Conservation (phyloP, 805 yeast species). For the Candida ulmi region DNA sequence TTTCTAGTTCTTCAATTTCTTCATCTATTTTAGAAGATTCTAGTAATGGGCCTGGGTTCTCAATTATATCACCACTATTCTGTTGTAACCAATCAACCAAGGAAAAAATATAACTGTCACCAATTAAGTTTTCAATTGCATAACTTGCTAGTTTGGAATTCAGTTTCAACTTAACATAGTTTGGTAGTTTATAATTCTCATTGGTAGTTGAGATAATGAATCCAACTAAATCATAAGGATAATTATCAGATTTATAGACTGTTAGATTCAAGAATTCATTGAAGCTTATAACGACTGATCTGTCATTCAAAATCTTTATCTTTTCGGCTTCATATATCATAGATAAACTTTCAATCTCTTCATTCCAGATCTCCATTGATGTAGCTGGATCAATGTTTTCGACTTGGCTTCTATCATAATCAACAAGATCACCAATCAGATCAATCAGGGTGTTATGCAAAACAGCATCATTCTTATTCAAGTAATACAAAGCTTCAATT, state of each 20-base stretch:
- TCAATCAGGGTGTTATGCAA: slow-evolving; percentile 47
- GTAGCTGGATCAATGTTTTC: slow-evolving; percentile 5
- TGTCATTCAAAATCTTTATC: slow-evolving; percentile 23
- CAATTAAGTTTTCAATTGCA: slow-evolving; percentile 43
- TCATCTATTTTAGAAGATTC: slow-evolving; percentile 13
- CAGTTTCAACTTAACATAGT: slow-evolving; percentile 60
- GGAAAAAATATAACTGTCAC: slow-evolving; percentile 64
- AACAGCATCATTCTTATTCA: slow-evolving; percentile 36
- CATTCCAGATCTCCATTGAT: slow-evolving; percentile 52
- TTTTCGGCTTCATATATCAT: slow-evolving; percentile 44
- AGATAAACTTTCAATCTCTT: slow-evolving; percentile 65
- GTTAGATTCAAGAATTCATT: slow-evolving; percentile 25
- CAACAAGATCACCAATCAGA: slow-evolving; percentile 36
- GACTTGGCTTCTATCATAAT: slow-evolving; percentile 12
- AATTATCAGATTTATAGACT: slow-evolving; percentile 42
- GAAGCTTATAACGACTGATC: slow-evolving; percentile 12
- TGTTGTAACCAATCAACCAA: slow-evolving; percentile 77
- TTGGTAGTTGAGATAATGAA: slow-evolving; percentile 44
- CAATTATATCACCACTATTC: slow-evolving; percentile 49
- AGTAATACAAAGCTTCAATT: slow-evolving; percentile 50
- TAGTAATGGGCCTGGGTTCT: slow-evolving; percentile 70
- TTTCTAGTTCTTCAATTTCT: slow-evolving; percentile 2
- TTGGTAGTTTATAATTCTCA: slow-evolving; percentile 48
- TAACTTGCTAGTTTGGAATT: slow-evolving; percentile 40
- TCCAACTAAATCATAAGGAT: slow-evolving; percentile 71